A percentile compares a stretch with the other conserved stretches of the same genome.
These are phyloP conservation scores for Nannizziopsis barbatae DNA, from an alignment of 2,329 filamentous ascomycete genomes.

Conservation along the genomic window DNA sequence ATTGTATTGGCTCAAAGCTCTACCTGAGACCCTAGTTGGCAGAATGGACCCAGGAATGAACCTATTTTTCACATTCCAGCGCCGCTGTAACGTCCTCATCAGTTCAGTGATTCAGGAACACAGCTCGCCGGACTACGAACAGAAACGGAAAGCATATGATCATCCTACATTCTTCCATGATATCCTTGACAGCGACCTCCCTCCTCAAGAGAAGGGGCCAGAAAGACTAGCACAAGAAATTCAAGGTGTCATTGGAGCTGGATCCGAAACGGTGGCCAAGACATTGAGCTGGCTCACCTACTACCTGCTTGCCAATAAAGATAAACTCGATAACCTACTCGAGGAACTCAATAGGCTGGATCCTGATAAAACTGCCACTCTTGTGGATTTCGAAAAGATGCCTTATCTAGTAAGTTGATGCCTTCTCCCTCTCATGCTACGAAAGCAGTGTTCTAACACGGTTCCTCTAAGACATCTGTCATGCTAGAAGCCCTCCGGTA, in stretches of 20 bases:
- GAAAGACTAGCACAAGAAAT: conserved; percentile 24
- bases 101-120: conserved; percentile 6
- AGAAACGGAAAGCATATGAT: conserved; percentile 6
- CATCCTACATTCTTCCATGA: conserved; percentile 25
- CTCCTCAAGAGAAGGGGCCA: conserved; percentile 22
- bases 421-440: not conserved
- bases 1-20: conserved; percentile 6
- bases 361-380: conserved; percentile 19
- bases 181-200: conserved; percentile 19
- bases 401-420: conserved; percentile 27
- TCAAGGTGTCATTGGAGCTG: conserved; percentile 24
- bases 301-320: conserved; percentile 8
- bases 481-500: conserved; percentile 7
- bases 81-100: conserved; percentile 10
- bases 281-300: conserved; percentile 19
- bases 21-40: conserved; percentile 7
- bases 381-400: conserved; percentile 28
- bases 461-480: conserved; percentile 3
- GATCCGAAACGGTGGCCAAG: conserved; percentile 24
- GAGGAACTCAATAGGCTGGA: conserved; percentile 18
- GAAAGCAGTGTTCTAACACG: not conserved
- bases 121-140: conserved; percentile 1
- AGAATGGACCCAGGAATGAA: conserved; percentile 9
- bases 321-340: conserved; percentile 10
- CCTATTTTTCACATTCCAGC: conserved; percentile 7